Base-by-base conservation (phyloP, 306 rosid genomes). In the Dalbergia oliveri region DNA sequence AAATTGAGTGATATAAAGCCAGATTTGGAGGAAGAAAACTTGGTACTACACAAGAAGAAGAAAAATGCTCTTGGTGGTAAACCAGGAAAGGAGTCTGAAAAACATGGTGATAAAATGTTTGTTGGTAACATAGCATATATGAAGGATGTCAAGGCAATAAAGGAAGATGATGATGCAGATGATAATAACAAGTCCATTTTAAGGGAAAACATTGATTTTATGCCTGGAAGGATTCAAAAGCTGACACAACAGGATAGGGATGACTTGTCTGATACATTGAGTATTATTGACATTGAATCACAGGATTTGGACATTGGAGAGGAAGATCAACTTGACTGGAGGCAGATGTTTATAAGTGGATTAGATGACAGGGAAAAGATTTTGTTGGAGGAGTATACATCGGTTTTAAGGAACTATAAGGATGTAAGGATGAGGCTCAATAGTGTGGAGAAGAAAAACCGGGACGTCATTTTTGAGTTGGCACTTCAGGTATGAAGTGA, bases 351-450 rank as follows among this genome's bases (percentile, higher is more conserved):
- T 75, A 66, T 89, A 14, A 90, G 78, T 84, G 98, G 97, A 53
- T 80, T 89, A 75, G 99, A 93, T 84, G 97, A 93, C 16, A 90
- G 97, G 78, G 99, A 96, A 69, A 93, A 88, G 73, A 80, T 85
- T 82, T 73, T 96, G 50, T 84, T 96, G 75, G 97, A 96, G 41
- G 99, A 95, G 88, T 96, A 93, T 57, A 91, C 97, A 57, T 83
- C 92, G 39, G 94, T 96, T 71, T 87, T 96, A n/a, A 73, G 83
- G 66, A 89, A 93, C 85, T 90, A 93, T 59, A 92, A 91, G 88
- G 94, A 89, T 8, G 91, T 89, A 75, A 88, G 91, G 72, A 56
- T 68, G 78, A 93, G 83, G 86, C 90, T 96, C 3, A 77, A 84
- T 37, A 93, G 91, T 66, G 87, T 88, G 65, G 99, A 96, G 83